phyloP scores from a whole-genome alignment of 495 filamentous ascomycete species.

The Tuber melanosporum region DNA sequence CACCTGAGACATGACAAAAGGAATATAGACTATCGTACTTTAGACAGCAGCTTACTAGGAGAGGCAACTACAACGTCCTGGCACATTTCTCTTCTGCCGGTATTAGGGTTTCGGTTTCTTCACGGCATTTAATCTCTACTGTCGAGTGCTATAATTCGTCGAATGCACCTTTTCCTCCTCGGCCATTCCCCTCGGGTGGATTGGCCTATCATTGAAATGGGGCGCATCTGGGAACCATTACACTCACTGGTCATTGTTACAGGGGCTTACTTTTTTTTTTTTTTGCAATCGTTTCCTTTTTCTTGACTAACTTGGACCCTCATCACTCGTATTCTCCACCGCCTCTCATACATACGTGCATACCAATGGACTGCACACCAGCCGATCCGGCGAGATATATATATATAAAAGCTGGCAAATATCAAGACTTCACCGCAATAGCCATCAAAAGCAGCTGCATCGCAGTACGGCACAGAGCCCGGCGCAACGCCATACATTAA shows the following conservation, averaged over 20 bases:
- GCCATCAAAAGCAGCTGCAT: neutral
- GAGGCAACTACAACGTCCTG: too few species aligned
- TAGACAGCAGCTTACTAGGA: too few species aligned
- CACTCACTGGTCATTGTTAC: neutral
- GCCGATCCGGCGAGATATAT: neutral
- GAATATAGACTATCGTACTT: too few species aligned
- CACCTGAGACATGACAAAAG: too few species aligned
- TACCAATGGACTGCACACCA: neutral
- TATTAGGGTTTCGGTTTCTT: too few species aligned
- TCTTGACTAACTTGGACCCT: neutral
- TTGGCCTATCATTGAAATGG: neutral
- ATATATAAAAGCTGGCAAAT: neutral
- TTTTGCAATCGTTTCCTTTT: neutral
- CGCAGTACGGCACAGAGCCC: neutral
- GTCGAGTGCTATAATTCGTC: neutral
- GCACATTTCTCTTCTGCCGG: too few species aligned
- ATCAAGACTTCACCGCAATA: neutral
- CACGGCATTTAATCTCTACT: neutral
- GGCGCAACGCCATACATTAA: neutral
- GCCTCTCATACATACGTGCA: neutral
- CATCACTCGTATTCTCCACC: neutral
- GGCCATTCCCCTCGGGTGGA: neutral
- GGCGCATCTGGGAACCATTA: neutral
- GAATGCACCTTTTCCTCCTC: neutral
- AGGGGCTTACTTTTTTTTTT: neutral